Evolutionary conservation across 441 rosid genomes (phyloP).

Genomic region (Mallotus repandus): DNA sequence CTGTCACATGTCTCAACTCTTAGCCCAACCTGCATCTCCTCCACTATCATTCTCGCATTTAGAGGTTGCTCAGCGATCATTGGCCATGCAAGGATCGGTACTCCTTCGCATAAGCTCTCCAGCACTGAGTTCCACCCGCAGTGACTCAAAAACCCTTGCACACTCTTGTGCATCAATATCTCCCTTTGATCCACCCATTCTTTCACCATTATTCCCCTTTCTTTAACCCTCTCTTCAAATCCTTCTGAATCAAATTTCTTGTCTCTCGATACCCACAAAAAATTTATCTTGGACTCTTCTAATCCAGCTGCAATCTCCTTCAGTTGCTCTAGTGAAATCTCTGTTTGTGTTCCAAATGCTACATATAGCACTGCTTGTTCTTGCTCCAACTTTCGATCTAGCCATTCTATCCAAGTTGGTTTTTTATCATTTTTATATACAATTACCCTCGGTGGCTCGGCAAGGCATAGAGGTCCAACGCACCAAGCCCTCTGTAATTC

Average conservation of each 20-base stretch:
- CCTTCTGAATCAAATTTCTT: slow-evolving; percentile 30
- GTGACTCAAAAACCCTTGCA: slow-evolving; percentile 64
- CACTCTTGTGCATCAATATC: slow-evolving; percentile 50
- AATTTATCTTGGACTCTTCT: slow-evolving; percentile 47
- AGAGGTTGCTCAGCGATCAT: slow-evolving; percentile 66
- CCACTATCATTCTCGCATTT: slow-evolving; percentile 59
- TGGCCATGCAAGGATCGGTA: slow-evolving; percentile 73
- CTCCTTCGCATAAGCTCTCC: slow-evolving; percentile 63
- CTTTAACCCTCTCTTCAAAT: slow-evolving; percentile 41
- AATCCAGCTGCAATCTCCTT: slow-evolving; percentile 52
- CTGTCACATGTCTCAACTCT: slow-evolving; percentile 51
- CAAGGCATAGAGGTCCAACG: slow-evolving; percentile 61
- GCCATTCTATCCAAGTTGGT: slow-evolving; percentile 55
- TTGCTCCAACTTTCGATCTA: slow-evolving; percentile 45
- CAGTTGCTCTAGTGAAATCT: slow-evolving; percentile 46
- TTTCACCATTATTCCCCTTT: slow-evolving; percentile 49
- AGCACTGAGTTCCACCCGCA: slow-evolving; percentile 80
- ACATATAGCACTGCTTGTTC: slow-evolving; percentile 54
- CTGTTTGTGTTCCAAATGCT: slow-evolving; percentile 77
- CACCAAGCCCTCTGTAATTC: slow-evolving; percentile 35
- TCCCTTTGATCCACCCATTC: slow-evolving; percentile 72
- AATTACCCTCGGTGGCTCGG: slow-evolving; percentile 15
- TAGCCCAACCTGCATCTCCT: slow-evolving; percentile 61
- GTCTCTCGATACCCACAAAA: slow-evolving; percentile 60
- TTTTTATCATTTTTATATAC: slow-evolving; percentile 26